Percentiles rank a stretch among this genome's conserved stretches.
Conservation (phyloP, 768 basidiomycete genomes). For the Phlebiopsis gigantea region DNA sequence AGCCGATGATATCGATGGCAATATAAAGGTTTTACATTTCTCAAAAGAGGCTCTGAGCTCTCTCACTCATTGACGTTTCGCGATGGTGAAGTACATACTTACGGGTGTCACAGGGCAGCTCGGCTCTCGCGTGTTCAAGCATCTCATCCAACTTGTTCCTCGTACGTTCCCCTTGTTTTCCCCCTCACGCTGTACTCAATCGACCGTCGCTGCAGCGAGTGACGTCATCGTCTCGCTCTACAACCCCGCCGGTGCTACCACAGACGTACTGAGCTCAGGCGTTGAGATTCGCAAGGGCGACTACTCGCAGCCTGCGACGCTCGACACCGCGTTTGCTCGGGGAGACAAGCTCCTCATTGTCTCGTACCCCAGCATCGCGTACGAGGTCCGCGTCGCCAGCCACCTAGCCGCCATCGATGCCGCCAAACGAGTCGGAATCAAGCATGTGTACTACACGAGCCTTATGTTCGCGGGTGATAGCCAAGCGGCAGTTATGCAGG, state of each 20-base stretch:
- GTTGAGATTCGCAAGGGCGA: conserved; percentile 27
- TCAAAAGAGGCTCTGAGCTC: background rate
- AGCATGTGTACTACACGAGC: conserved; percentile 32
- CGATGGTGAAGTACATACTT: conserved; percentile 29
- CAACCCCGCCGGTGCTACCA: conserved; percentile 26
- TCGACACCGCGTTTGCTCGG: conserved; percentile 28
- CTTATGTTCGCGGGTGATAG: conserved; percentile 28
- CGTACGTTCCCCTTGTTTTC: conserved; percentile 9
- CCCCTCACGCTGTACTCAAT: background rate
- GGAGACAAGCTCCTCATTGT: conserved; percentile 30
- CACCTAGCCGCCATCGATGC: conserved; percentile 33
- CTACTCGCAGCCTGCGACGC: conserved; percentile 26
- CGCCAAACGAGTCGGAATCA: conserved; percentile 26
- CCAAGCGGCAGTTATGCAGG: conserved; percentile 26
- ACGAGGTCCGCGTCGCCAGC: conserved; percentile 23
- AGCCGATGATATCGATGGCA: background rate
- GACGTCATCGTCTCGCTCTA: conserved; percentile 28
- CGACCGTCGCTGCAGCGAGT: conserved; percentile 11
- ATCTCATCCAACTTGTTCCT: conserved; percentile 26
- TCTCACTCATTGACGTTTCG: background rate
- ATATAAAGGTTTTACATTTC: background rate
- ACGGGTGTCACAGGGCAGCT: conserved; percentile 34
- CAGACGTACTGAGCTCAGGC: conserved; percentile 17
- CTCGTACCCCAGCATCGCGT: conserved; percentile 29
- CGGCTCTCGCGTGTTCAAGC: conserved; percentile 29